Base-by-base conservation (phyloP, 78 protist genomes). In the Bodo saltans region DNA sequence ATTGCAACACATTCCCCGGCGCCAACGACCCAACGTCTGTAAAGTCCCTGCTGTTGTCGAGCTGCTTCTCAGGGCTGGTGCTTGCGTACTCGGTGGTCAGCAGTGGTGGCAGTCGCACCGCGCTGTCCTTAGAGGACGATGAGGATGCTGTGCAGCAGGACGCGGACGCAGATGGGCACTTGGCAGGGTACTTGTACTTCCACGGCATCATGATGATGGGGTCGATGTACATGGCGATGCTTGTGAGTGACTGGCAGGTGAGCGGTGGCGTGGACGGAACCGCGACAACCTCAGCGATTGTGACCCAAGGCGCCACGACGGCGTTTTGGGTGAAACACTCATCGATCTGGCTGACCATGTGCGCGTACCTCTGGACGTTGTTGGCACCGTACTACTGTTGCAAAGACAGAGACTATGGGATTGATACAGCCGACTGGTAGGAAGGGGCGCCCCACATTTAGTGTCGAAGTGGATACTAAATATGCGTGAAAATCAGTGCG, bases 191-290 rank as follows among this genome's bases (percentile, higher is more conserved):
- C 69, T 29, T 4, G 32, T 76, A 30, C 81, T 76, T 76, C 69
- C 81, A 76, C 69, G 17, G 4, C 33, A 29, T 76, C 40, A 76
- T 76, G 81, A 28, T 60, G 32, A 11, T 76, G 67, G 81, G 81
- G 29, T 26, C 37, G 69, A 76, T 76, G 81, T 76, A 76, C 81
- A 4, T 76, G 53, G 81, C 81, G 3, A 76, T 76, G 81, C 12
- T 76, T 67, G 34, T 4, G 34, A 76, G 69, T 29, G 34, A 40
- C 35, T 76, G 81, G 81, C 11, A 60, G 69, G 28, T 60, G 33
- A 23, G n/a, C 60, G 60, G 60, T 17, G 17, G 17, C 60, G n/a
- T n/a, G n/a, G n/a, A n/a, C n/a, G n/a, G n/a, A n/a, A 17, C 60
- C 60, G 60, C 60, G 60, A 47, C 60, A 47, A 17, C 8, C 60